A percentile compares a stretch with the other conserved stretches of the same genome.
These are phyloP conservation scores for Trametes coccinea DNA, from an alignment of 768 basidiomycete species.

Conservation along the genomic window DNA sequence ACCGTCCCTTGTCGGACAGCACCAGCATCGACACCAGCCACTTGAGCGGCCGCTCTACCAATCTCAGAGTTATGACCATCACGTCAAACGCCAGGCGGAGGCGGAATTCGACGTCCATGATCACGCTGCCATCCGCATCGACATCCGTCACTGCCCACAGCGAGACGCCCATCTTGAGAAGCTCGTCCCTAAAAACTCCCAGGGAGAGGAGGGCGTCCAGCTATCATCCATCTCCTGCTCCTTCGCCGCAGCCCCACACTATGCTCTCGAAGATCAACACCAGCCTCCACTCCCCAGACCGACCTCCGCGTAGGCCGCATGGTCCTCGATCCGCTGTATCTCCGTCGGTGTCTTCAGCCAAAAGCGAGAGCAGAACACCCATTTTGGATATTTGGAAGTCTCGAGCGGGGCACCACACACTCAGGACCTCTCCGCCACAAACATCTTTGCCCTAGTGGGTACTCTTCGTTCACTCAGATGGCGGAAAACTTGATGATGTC, in stretches of 20 bases:
- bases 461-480: background rate
- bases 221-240: background rate
- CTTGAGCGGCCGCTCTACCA: background rate
- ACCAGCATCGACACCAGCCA: conserved; percentile 2
- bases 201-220: background rate
- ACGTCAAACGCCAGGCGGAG: conserved; percentile 17
- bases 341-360: conserved; percentile 7
- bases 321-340: conserved; percentile 19
- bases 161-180: conserved; percentile 8
- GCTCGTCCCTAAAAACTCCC: conserved; percentile 13
- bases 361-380: background rate
- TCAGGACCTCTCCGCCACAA: conserved; percentile 14
- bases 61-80: conserved; percentile 3
- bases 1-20: background rate
- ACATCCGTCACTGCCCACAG: background rate
- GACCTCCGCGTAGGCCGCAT: conserved; percentile 15
- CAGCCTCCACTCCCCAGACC: conserved; percentile 13
- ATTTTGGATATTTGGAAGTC: conserved; percentile 12
- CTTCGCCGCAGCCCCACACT: background rate
- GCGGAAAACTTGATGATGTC: background rate
- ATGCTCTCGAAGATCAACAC: conserved; percentile 22
- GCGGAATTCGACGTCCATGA: conserved; percentile 12
- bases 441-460: conserved; percentile 19
- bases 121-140: conserved; percentile 7
- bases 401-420: conserved; percentile 7